Percentiles rank a stretch among this genome's conserved stretches.
These are phyloP conservation scores for Coemansia sp. DNA, from an alignment of 371 early-diverging fungal species.

Conservation along the genomic window DNA sequence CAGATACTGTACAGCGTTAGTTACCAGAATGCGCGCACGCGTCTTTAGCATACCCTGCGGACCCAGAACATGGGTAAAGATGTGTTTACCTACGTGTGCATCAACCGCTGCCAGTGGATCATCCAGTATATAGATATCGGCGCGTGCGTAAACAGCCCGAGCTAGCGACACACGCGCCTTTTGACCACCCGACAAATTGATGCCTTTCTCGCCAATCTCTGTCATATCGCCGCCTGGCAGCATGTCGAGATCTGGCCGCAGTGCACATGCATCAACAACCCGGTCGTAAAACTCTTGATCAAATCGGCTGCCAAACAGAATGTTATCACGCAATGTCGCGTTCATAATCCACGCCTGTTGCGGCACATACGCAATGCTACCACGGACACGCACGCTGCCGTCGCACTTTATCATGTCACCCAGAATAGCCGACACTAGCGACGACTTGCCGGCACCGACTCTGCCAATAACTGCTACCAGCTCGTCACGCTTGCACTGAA, in stretches of 20 bases:
- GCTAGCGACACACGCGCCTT: slow-evolving; percentile 76
- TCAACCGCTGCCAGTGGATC: slow-evolving; percentile 81
- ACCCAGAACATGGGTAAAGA: slow-evolving; percentile 85
- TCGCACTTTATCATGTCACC: slow-evolving; percentile 82
- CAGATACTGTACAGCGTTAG: slow-evolving; percentile 84
- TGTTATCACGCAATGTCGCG: slow-evolving; percentile 68
- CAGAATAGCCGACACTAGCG: slow-evolving; percentile 76
- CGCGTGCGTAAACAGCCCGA: slow-evolving; percentile 85
- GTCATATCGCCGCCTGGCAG: slow-evolving; percentile 81
- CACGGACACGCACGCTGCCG: slow-evolving; percentile 62
- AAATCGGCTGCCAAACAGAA: slow-evolving; percentile 83
- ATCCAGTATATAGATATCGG: slow-evolving; percentile 80
- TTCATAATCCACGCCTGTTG: slow-evolving; percentile 93
- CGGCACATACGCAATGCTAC: slow-evolving; percentile 84
- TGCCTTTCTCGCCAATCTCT: slow-evolving; percentile 94
- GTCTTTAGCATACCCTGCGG: slow-evolving; percentile 75
- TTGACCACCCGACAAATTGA: slow-evolving; percentile 87
- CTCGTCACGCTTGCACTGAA: slow-evolving; percentile 64
- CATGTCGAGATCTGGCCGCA: slow-evolving; percentile 76
- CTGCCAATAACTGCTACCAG: slow-evolving; percentile 81
- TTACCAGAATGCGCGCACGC: slow-evolving; percentile 86
- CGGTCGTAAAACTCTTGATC: slow-evolving; percentile 74
- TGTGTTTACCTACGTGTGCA: slow-evolving; percentile 81
- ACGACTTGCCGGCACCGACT: slow-evolving; percentile 88
- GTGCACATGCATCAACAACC: slow-evolving; percentile 56